phyloP scores from a whole-genome alignment of 139 green algal genomes.

The Chlorella sp. region DNA sequence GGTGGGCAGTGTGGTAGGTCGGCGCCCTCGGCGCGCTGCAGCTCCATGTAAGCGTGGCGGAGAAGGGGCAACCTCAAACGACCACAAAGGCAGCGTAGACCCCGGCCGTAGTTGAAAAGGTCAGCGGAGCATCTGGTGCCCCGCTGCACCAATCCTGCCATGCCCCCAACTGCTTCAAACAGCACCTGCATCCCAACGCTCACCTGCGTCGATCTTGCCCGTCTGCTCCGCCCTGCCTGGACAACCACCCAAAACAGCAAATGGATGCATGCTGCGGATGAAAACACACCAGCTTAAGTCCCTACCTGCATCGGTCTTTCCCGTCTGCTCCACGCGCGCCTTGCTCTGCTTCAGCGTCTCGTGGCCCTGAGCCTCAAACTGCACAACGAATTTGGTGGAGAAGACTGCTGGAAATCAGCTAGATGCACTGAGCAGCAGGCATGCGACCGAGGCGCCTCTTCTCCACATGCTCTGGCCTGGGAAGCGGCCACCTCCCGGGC shows the following conservation, averaged over 20 bases:
- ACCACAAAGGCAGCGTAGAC: no score
- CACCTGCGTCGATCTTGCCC: conserved; percentile 11
- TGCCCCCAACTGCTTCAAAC: neutral
- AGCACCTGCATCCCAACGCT: neutral
- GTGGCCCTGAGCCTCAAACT: conserved; percentile 12
- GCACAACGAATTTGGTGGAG: no score
- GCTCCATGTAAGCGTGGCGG: no score
- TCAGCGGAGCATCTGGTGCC: neutral
- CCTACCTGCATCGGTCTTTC: neutral
- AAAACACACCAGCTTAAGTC: neutral
- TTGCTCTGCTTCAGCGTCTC: conserved; percentile 12
- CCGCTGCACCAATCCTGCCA: neutral
- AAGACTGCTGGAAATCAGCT: neutral
- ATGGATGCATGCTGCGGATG: no score
- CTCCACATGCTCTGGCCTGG: no score
- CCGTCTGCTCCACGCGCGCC: neutral
- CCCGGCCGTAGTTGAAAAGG: neutral
- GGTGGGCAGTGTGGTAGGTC: no score
- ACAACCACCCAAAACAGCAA: neutral
- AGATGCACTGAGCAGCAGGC: neutral
- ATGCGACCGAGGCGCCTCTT: no score
- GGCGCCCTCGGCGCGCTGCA: no score
- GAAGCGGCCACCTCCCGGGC: no score
- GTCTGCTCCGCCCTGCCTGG: neutral
- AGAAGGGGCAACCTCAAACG: no score